These are phyloP conservation scores for Botrytis pseudocinerea DNA, from an alignment of 2,329 filamentous ascomycete species.

Conservation along the genomic window DNA sequence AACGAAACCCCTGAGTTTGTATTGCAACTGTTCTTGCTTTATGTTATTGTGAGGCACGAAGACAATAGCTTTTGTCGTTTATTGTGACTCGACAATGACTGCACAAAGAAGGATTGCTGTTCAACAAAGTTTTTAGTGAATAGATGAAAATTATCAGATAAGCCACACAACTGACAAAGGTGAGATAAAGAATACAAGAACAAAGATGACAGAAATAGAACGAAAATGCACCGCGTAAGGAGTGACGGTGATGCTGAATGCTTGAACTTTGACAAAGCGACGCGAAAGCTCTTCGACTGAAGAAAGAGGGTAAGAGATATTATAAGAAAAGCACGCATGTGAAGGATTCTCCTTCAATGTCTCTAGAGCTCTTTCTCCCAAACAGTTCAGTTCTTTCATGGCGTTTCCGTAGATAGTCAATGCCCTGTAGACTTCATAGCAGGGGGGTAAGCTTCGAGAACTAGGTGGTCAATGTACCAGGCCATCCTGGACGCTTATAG, in stretches of 20 bases:
- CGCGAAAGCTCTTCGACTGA: conserved; percentile 7
- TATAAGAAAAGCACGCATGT: conserved; percentile 4
- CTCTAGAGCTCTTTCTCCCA: conserved; percentile 6
- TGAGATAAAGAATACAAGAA: background rate
- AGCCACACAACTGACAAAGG: background rate
- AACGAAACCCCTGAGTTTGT: background rate
- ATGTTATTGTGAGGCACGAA: background rate
- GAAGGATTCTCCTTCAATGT: background rate
- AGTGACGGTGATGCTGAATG: conserved; percentile 35
- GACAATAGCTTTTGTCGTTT: background rate
- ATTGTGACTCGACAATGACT: conserved; percentile 14
- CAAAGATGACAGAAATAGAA: conserved; percentile 22
- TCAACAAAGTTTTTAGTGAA: conserved; percentile 3
- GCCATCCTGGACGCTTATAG: conserved; percentile 4
- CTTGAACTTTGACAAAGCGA: conserved; percentile 13
- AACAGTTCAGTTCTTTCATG: conserved; percentile 2
- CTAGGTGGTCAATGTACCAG: background rate
- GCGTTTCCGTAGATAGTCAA: background rate
- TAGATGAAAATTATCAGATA: background rate
- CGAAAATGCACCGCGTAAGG: conserved; percentile 37
- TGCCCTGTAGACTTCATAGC: conserved; percentile 14
- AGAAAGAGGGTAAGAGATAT: conserved; percentile 17
- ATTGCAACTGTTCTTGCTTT: conserved; percentile 13
- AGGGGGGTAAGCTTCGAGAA: conserved; percentile 8
- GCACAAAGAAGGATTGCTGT: background rate